Percentiles rank a stretch among this genome's conserved stretches.
These are phyloP conservation scores for Vitis riparia DNA, from an alignment of 164 flowering plant species.

Conservation along the genomic window DNA sequence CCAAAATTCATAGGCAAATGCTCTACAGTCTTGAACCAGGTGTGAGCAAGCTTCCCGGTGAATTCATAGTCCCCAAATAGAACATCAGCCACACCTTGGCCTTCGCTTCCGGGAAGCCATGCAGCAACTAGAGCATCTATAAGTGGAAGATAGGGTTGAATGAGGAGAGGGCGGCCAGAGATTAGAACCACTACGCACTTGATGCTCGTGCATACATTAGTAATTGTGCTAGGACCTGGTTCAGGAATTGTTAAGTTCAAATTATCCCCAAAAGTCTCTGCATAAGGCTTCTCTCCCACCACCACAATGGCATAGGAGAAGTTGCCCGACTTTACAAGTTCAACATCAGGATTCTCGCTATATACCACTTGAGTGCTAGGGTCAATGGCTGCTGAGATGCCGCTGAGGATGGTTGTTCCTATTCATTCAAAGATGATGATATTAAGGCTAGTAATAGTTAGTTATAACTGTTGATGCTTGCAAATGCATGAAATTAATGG, in stretches of 20 bases:
- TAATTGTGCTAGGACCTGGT: conserved; percentile 22
- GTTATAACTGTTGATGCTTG: no score
- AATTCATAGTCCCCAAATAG: conserved; percentile 37
- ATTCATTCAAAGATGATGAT: background rate
- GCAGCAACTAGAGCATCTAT: conserved; percentile 39
- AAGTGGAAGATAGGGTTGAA: conserved; percentile 19
- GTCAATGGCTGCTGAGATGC: conserved; percentile 16
- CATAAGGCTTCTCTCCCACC: conserved; percentile 35
- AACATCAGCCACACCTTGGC: conserved; percentile 36
- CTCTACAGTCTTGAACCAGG: conserved; percentile 31
- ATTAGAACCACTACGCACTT: conserved; percentile 29
- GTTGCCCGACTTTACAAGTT: conserved; percentile 17
- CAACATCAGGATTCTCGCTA: conserved; percentile 13
- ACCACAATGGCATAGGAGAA: conserved; percentile 34
- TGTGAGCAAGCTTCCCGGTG: conserved; percentile 31
- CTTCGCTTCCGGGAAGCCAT: conserved; percentile 38
- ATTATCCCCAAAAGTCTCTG: conserved; percentile 28
- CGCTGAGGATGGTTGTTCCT: conserved; percentile 32
- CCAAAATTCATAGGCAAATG: conserved; percentile 41
- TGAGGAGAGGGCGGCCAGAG: conserved; percentile 28
- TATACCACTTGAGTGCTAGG: conserved; percentile 18
- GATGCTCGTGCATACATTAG: conserved; percentile 21
- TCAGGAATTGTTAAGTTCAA: conserved; percentile 24
- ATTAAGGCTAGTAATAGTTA: no score
- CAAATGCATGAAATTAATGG: no score